A percentile compares a stretch with the other conserved stretches of the same genome.
Evolutionary conservation across 305 asterid genomes (phyloP).

Genomic region (Rubia occidens): DNA sequence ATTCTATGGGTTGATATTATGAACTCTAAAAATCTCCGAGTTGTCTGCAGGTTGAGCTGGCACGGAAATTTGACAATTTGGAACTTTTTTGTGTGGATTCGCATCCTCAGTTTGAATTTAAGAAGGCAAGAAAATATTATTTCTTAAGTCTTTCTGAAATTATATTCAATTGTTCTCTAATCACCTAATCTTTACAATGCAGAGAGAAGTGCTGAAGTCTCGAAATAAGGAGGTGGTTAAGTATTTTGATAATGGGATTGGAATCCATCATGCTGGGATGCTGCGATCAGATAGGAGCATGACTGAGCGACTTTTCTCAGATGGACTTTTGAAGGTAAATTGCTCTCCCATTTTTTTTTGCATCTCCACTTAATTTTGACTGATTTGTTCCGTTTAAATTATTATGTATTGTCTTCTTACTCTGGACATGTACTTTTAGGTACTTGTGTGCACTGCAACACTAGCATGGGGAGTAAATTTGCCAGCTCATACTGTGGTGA

Average conservation of each 20-base stretch:
- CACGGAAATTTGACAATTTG: slow-evolving; percentile 43
- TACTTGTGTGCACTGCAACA: slow-evolving; percentile 96
- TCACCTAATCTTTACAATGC: slow-evolving; percentile 28
- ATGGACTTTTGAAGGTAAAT: slow-evolving; percentile 71
- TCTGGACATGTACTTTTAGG: slow-evolving; percentile 37
- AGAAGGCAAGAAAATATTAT: slow-evolving; percentile 53
- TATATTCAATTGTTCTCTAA: slow-evolving; percentile 7
- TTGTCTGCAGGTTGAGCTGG: slow-evolving; percentile 64
- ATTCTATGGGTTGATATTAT: slow-evolving; percentile 1
- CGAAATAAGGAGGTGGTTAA: slow-evolving; percentile 86
- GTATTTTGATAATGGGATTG: slow-evolving; percentile 75
- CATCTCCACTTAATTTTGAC: not conserved
- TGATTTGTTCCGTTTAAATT: not conserved
- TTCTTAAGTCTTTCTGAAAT: slow-evolving; percentile 4
- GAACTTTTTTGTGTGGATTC: slow-evolving; percentile 52
- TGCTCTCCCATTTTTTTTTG: slow-evolving; percentile 10
- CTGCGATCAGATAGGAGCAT: slow-evolving; percentile 85
- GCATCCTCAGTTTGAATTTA: slow-evolving; percentile 79
- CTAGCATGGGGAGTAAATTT: slow-evolving; percentile 99
- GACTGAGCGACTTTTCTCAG: slow-evolving; percentile 93
- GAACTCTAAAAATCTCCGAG: slow-evolving; percentile 12
- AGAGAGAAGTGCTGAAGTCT: slow-evolving; percentile 93
- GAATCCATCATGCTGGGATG: slow-evolving; percentile 99
- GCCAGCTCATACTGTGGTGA: slow-evolving; percentile 99
- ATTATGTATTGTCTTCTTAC: not conserved